Percentiles rank a stretch among this genome's conserved stretches.
phyloP scores from a whole-genome alignment of 345 rosid genomes.

The Euclidium syriacum region DNA sequence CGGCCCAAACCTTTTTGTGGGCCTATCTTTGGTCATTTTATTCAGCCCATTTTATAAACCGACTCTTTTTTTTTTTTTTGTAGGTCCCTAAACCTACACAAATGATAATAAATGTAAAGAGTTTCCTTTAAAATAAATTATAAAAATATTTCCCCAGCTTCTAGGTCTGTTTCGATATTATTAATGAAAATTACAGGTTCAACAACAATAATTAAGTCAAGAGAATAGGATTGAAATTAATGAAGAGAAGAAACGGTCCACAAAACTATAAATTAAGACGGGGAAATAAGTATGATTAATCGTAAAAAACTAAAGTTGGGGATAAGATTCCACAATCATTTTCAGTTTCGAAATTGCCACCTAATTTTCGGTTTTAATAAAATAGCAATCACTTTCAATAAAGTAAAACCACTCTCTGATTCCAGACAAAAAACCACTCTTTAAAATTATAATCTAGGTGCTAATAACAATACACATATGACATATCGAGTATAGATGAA shows the following conservation, averaged over 20 bases:
- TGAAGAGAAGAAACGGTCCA: slow-evolving; percentile 19
- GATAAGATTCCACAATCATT: slow-evolving; percentile 27
- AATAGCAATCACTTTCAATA: slow-evolving; percentile 20
- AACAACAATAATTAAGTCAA: slow-evolving; percentile 5
- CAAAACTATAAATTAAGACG: background rate
- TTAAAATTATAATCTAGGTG: slow-evolving; percentile 12
- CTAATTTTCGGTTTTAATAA: slow-evolving; percentile 14
- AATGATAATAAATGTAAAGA: background rate
- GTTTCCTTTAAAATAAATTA: background rate
- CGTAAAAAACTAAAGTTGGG: background rate
- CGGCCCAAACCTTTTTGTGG: background rate
- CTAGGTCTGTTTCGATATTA: background rate
- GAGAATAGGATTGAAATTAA: background rate
- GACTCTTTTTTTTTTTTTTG: too few species aligned
- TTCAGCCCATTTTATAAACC: background rate
- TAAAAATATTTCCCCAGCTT: slow-evolving; percentile 5
- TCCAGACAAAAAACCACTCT: background rate
- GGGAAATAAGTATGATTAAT: background rate
- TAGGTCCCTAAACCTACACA: background rate
- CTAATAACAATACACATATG: slow-evolving; percentile 1
- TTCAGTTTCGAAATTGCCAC: slow-evolving; percentile 22
- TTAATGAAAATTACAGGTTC: background rate
- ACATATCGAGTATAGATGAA: slow-evolving; percentile 7
- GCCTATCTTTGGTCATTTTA: background rate
- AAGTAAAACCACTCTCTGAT: slow-evolving; percentile 25